Evolutionary conservation across 768 basidiomycete genomes (phyloP).

Genomic region (Kockovaella imperatae): DNA sequence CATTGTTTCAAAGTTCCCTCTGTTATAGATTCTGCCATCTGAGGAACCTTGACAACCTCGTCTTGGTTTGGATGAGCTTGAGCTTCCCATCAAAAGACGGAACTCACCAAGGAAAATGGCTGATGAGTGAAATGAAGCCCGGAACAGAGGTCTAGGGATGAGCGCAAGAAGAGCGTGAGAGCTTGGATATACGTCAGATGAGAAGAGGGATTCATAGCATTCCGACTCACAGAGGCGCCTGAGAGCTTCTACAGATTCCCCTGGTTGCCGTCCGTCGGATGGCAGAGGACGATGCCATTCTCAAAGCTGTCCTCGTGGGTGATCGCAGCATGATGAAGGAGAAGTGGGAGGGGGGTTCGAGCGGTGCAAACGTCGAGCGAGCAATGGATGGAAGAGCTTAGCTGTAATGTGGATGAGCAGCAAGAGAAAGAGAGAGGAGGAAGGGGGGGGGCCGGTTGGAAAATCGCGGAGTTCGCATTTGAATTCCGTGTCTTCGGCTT

Average conservation of each 20-base stretch:
- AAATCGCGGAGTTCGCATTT: too few species aligned
- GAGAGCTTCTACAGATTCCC: background rate
- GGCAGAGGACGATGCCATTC: background rate
- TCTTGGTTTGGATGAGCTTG: conserved; percentile 39
- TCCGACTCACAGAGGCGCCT: background rate
- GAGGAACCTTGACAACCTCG: conserved; percentile 87
- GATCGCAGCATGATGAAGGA: background rate
- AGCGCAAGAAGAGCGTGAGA: conserved; percentile 2
- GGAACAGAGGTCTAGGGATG: conserved; percentile 8
- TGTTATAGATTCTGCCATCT: conserved; percentile 95
- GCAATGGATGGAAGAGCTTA: too few species aligned
- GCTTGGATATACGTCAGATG: background rate
- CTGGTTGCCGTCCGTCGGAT: background rate
- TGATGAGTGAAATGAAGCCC: conserved; percentile 29
- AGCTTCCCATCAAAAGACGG: background rate
- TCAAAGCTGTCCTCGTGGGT: background rate
- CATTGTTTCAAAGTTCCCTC: conserved; percentile 94
- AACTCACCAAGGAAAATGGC: conserved; percentile 26
- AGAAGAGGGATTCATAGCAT: background rate
- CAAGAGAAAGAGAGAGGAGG: too few species aligned
- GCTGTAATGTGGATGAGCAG: too few species aligned
- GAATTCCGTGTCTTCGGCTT: too few species aligned
- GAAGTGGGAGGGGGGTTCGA: background rate
- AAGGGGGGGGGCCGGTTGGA: too few species aligned
- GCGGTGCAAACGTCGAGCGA: too few species aligned